Evolutionary conservation across 768 basidiomycete species (phyloP), one percentile per base, ranked within the genome.

Genomic region (Trametes meyenii): DNA sequence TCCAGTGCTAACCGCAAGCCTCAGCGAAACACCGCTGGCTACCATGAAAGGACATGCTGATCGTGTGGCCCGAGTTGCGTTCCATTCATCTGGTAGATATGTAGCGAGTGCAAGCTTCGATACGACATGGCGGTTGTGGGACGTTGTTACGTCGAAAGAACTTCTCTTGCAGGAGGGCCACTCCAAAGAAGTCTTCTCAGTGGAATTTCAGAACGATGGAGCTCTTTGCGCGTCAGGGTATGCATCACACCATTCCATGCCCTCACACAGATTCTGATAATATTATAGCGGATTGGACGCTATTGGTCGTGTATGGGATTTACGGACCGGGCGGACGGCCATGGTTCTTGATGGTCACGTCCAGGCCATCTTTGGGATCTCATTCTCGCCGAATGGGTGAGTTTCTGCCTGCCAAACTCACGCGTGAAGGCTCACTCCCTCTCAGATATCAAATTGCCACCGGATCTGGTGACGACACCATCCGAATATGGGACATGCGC

Each of bases 261-360:
- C 3, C 12, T 12, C 1, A 19, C 21, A 5, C 14, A 35, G 46
- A 48, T 57, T 64, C 48, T 59, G 19, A 54, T 24, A 24, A 1
- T 35, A 45, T 38, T 16, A 19, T 66, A 98, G 96, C 35, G 97
- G 97, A 21, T 83, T 98, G 23, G 97, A 99, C 69, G 96, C 95
- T 1, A 94, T 98, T 69, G 97, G 94, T 0, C 88, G 97, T 35
- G 90, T 98, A 4, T 99, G 97, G 97, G 97, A 99, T 75, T 72
- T 96, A 19, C 85, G 97, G 49, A 96, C 95, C 14, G 97, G 97
- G 7, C 81, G 92, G 69, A 98, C 96, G 1, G 94, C 95, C 0
- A 97, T 98, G 95, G 94, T 98, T 3, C 85, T 99, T 38, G 96
- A 98, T 65, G 97, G 97, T 0, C 97, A 99, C 65, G 90, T 96